phyloP scores from a whole-genome alignment of 2,329 filamentous ascomycete species.

The Sporothrix phasma region DNA sequence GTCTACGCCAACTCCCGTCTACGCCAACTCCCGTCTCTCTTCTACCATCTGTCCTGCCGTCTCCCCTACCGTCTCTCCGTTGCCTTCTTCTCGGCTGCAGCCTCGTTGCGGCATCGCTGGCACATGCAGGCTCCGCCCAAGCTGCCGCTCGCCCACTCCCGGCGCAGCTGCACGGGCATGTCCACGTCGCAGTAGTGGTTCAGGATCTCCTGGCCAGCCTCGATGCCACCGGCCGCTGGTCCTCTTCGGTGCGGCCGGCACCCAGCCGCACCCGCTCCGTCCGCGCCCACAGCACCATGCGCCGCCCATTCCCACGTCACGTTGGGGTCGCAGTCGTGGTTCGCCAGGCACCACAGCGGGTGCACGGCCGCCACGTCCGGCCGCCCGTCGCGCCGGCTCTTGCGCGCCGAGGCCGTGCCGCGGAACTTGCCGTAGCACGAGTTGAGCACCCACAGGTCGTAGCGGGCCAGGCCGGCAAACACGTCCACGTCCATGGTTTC shows the following conservation, averaged over 20 bases:
- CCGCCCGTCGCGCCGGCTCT: slow-evolving; percentile 64
- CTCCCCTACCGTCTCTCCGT: too few relatives aligned
- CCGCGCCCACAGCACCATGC: slow-evolving; percentile 60
- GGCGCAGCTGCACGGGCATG: slow-evolving; percentile 64
- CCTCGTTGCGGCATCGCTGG: slow-evolving; percentile 67
- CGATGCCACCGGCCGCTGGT: slow-evolving; percentile 51
- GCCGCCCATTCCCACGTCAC: slow-evolving; percentile 89
- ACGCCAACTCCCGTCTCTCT: too few relatives aligned
- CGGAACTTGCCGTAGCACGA: slow-evolving; percentile 89
- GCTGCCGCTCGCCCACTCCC: slow-evolving; percentile 82
- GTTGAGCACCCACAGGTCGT: slow-evolving; percentile 79
- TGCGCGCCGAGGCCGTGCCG: slow-evolving; percentile 79
- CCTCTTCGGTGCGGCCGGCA: slow-evolving; percentile 3
- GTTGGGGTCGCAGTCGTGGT: slow-evolving; percentile 93
- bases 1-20: too few relatives aligned
- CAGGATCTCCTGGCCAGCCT: slow-evolving; percentile 71
- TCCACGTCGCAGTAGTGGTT: slow-evolving; percentile 91
- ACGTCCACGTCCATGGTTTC: slow-evolving; percentile 80
- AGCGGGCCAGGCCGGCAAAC: slow-evolving; percentile 46
- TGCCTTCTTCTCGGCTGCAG: slow-evolving; percentile 25
- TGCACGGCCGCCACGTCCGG: slow-evolving; percentile 91
- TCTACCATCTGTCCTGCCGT: too few relatives aligned
- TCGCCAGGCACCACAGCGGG: slow-evolving; percentile 91
- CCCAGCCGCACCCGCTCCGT: slow-evolving; percentile 42
- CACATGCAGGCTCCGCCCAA: slow-evolving; percentile 87